Conservation (phyloP, 345 rosid genomes). For the Citrus medica region DNA sequence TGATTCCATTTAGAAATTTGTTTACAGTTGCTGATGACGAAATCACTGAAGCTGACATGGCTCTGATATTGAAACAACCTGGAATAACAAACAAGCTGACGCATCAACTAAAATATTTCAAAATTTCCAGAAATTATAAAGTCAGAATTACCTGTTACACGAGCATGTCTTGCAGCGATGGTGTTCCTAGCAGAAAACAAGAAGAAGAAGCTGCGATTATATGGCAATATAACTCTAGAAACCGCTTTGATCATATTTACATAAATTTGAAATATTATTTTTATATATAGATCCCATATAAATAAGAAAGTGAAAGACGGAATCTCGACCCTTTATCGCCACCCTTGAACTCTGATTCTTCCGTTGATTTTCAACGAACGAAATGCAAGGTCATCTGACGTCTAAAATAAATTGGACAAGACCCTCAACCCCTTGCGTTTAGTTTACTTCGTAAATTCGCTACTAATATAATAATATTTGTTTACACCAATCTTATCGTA, state of each 20-base stretch:
- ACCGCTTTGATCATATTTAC: background rate
- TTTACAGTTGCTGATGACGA: background rate
- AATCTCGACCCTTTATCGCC: background rate
- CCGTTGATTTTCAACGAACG: background rate
- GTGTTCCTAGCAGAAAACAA: background rate
- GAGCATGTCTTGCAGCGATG: background rate
- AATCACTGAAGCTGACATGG: constrained; percentile 31
- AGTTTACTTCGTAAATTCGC: background rate
- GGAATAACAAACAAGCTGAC: background rate
- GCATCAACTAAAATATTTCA: background rate
- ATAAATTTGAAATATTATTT: background rate
- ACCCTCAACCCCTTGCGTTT: background rate
- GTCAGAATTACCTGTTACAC: background rate
- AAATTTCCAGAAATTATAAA: background rate
- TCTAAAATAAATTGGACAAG: background rate
- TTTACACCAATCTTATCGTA: too few relatives aligned
- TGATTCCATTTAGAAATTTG: constrained; percentile 32
- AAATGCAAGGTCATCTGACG: background rate
- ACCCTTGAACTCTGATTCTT: background rate
- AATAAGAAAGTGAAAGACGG: too few relatives aligned
- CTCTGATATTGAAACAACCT: background rate
- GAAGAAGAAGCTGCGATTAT: background rate
- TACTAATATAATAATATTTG: too few relatives aligned
- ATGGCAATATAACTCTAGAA: background rate
- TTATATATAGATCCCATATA: too few relatives aligned